These are phyloP conservation scores for Acmispon strigosus DNA, from an alignment of 306 rosid species.

Conservation along the genomic window DNA sequence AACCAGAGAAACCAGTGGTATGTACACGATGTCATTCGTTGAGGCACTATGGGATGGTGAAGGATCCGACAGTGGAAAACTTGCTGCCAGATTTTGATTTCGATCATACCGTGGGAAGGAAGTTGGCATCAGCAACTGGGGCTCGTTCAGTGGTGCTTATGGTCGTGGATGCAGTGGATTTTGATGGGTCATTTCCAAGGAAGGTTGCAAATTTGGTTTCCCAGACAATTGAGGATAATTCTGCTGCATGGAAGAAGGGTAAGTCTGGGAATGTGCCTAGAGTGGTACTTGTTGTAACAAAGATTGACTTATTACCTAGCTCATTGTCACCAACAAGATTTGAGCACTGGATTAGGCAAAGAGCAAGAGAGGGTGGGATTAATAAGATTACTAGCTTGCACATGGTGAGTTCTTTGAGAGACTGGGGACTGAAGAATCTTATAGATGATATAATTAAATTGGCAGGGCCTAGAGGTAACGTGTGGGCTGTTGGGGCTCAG, in stretches of 20 bases:
- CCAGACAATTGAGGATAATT: slow-evolving; percentile 61
- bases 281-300: slow-evolving; percentile 76
- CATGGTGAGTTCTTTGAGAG: slow-evolving; percentile 74
- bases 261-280: slow-evolving; percentile 86
- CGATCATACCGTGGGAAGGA: slow-evolving; percentile 75
- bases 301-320: slow-evolving; percentile 70
- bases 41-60: slow-evolving; percentile 86
- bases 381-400: slow-evolving; percentile 81
- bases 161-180: slow-evolving; percentile 82
- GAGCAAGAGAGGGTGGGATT: slow-evolving; percentile 84
- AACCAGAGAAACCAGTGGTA: slow-evolving; percentile 59
- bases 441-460: slow-evolving; percentile 57
- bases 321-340: slow-evolving; percentile 67
- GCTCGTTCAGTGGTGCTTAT: slow-evolving; percentile 73
- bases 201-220: slow-evolving; percentile 74
- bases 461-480: slow-evolving; percentile 83
- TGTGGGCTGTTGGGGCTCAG: slow-evolving; percentile 94
- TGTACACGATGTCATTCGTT: slow-evolving; percentile 88
- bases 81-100: slow-evolving; percentile 87
- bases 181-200: slow-evolving; percentile 83
- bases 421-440: slow-evolving; percentile 84
- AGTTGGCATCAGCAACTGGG: slow-evolving; percentile 49
- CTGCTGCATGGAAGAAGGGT: slow-evolving; percentile 70
- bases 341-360: slow-evolving; percentile 87
- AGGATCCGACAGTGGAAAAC: slow-evolving; percentile 80